A percentile compares a stretch with the other conserved stretches of the same genome.
Evolutionary conservation across 768 basidiomycete species (phyloP).

Genomic region (Psilocybe cyanescens): DNA sequence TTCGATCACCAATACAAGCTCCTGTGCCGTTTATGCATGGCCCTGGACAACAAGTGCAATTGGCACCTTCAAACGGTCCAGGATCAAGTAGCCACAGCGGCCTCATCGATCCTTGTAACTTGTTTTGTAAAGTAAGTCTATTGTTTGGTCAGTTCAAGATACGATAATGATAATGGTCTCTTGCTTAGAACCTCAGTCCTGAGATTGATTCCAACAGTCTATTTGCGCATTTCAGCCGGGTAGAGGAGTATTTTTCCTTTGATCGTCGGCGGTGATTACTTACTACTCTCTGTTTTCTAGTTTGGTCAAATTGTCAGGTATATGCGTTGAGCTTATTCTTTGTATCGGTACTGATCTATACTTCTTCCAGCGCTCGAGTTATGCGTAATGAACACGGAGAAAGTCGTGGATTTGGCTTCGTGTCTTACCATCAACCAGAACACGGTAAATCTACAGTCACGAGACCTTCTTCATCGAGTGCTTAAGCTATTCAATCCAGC

Average conservation of each 20-base stretch:
- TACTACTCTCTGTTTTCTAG: conserved; percentile 37
- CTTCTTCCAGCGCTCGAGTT: conserved; percentile 71
- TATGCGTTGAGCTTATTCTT: background rate
- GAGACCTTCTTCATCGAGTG: conserved; percentile 5
- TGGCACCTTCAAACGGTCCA: conserved; percentile 73
- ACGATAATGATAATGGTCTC: conserved; percentile 6
- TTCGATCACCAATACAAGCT: conserved; percentile 46
- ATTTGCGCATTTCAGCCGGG: conserved; percentile 82
- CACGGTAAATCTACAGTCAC: conserved; percentile 55
- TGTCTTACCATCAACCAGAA: conserved; percentile 82
- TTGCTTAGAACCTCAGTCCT: conserved; percentile 76
- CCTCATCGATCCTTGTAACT: conserved; percentile 87
- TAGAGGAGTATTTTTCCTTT: conserved; percentile 33
- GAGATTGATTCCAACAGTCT: conserved; percentile 85
- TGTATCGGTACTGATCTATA: conserved; percentile 2
- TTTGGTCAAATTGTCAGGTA: conserved; percentile 92
- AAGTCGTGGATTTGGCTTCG: conserved; percentile 90
- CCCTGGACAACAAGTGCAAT: conserved; percentile 89
- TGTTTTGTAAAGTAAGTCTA: conserved; percentile 78
- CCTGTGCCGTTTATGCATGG: conserved; percentile 74
- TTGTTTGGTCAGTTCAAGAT: background rate
- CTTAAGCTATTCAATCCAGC: conserved; percentile 45
- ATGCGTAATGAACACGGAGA: conserved; percentile 87
- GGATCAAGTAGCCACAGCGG: conserved; percentile 87
- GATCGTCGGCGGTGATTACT: conserved; percentile 12